Evolutionary conservation across 2,329 filamentous ascomycete genomes (phyloP).

Genomic region (Diaporthe longicolla): DNA sequence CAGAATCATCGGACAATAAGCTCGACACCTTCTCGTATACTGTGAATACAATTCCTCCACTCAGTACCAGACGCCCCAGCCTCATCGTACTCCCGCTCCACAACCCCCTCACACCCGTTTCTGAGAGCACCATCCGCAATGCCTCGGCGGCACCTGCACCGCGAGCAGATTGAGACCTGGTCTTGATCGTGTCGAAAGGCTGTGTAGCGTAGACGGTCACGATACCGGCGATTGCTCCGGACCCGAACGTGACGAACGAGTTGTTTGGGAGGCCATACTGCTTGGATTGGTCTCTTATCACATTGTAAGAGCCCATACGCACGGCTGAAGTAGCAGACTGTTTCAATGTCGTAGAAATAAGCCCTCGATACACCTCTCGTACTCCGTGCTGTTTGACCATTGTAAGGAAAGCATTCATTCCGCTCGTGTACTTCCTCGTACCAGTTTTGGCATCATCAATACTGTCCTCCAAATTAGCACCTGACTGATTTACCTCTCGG

Average conservation of each 20-base stretch:
- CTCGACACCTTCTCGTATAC: conserved; percentile 69
- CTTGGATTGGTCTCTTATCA: conserved; percentile 55
- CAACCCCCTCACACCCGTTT: conserved; percentile 72
- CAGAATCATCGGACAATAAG: not conserved
- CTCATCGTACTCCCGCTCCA: conserved; percentile 80
- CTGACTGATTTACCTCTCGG: not conserved
- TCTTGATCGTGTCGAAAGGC: conserved; percentile 76
- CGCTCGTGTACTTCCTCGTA: not conserved
- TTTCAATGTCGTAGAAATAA: conserved; percentile 62
- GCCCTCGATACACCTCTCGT: conserved; percentile 46
- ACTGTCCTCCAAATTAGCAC: not conserved
- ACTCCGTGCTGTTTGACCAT: conserved; percentile 6
- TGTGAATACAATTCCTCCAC: conserved; percentile 76
- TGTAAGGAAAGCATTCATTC: not conserved
- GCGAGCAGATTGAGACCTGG: conserved; percentile 70
- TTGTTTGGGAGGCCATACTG: conserved; percentile 44
- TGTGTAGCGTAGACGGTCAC: conserved; percentile 73
- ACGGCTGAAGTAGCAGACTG: conserved; percentile 63
- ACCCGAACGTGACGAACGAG: conserved; percentile 2
- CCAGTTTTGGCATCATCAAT: not conserved
- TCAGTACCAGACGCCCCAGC: conserved; percentile 73
- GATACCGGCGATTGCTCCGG: conserved; percentile 67
- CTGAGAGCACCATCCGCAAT: conserved; percentile 65
- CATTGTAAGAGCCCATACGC: conserved; percentile 64
- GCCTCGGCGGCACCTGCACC: conserved; percentile 71